A percentile compares a stretch with the other conserved stretches of the same genome.
Evolutionary conservation across 495 filamentous ascomycete genomes (phyloP).

Genomic region (Daldinia childiae): DNA sequence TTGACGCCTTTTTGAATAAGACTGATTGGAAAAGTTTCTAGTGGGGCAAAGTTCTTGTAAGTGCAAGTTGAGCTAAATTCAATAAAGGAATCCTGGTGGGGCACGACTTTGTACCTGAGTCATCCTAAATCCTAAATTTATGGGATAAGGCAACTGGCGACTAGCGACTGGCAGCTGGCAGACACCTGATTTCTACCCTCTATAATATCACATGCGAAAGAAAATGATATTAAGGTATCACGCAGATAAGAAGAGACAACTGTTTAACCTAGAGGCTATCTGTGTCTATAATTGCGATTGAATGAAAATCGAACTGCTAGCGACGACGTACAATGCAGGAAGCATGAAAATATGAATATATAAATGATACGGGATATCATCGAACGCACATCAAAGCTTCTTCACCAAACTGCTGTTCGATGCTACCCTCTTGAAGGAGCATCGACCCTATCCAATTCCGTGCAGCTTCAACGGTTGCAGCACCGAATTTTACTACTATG

Average conservation of each 20-base stretch:
- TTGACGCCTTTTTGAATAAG: constrained; percentile 6
- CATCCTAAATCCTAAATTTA: background rate
- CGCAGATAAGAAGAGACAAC: no score
- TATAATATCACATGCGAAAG: background rate
- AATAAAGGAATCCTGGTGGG: constrained; percentile 24
- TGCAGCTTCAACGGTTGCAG: constrained; percentile 60
- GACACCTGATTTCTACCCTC: background rate
- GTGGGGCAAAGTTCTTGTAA: constrained; percentile 34
- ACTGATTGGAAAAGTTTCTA: constrained; percentile 46
- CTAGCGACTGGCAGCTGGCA: background rate
- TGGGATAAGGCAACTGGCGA: background rate
- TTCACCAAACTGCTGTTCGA: constrained; percentile 58
- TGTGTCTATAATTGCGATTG: no score
- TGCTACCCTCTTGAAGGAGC: constrained; percentile 60
- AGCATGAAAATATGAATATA: no score
- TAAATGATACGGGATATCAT: constrained; percentile 20
- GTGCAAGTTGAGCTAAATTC: background rate
- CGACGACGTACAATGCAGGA: no score
- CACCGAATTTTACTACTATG: constrained; percentile 85
- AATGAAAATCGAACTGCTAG: background rate
- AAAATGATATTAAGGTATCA: background rate
- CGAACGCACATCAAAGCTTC: constrained; percentile 62
- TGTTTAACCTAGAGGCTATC: no score
- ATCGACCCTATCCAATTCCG: constrained; percentile 62
- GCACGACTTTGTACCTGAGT: constrained; percentile 3